These are phyloP conservation scores for Aureobasidium sp. DNA, from an alignment of 2,329 filamentous ascomycete genomes.

Conservation along the genomic window DNA sequence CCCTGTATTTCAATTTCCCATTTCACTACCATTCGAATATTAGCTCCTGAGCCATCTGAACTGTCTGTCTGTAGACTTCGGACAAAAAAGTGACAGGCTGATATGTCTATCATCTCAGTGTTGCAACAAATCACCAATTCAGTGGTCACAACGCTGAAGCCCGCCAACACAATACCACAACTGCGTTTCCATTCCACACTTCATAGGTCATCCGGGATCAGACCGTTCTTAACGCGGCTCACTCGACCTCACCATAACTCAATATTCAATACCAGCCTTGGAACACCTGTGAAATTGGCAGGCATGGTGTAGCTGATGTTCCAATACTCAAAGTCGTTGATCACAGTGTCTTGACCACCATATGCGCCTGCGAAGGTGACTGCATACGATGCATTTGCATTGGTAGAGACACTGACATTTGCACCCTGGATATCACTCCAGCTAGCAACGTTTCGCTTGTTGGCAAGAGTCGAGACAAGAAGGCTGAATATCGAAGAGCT, in stretches of 20 bases:
- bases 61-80: too few species aligned
- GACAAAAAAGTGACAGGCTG: too few species aligned
- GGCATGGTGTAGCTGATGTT: conserved; percentile 29
- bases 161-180: background rate
- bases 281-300: background rate
- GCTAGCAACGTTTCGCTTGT: conserved; percentile 34
- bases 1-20: background rate
- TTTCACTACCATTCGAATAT: background rate
- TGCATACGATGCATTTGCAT: conserved; percentile 31
- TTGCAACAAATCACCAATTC: too few species aligned
- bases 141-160: too few species aligned
- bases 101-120: too few species aligned
- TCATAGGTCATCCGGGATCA: background rate
- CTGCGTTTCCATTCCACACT: background rate
- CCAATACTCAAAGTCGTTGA: conserved; percentile 36
- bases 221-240: background rate
- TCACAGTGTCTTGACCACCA: conserved; percentile 27
- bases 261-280: background rate
- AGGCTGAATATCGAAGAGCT: conserved; percentile 42
- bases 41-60: background rate
- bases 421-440: conserved; percentile 44
- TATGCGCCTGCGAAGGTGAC: conserved; percentile 37
- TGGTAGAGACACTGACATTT: conserved; percentile 37
- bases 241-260: background rate
- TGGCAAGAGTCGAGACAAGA: conserved; percentile 39